Evolutionary conservation across 495 filamentous ascomycete species (phyloP).

Genomic region (Pyronema omphalodes): DNA sequence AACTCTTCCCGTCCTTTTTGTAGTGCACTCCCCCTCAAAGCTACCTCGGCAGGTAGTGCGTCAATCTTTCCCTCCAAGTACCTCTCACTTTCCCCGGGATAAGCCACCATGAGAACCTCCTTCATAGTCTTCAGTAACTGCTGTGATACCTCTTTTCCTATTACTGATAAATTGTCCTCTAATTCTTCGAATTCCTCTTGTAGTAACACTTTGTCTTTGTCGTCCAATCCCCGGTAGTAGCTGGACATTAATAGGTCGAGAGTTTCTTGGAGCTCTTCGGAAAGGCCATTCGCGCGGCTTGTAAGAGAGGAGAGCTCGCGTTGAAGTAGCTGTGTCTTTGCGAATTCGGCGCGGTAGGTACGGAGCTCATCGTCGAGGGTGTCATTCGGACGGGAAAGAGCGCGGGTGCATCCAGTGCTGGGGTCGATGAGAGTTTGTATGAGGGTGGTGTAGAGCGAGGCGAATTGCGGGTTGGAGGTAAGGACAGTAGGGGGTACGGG

Average conservation of each 20-base stretch:
- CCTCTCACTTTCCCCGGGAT: slow-evolving; percentile 10
- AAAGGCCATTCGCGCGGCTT: slow-evolving; percentile 4
- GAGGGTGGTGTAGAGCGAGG: slow-evolving; percentile 14
- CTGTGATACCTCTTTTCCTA: slow-evolving; percentile 13
- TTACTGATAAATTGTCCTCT: slow-evolving; percentile 10
- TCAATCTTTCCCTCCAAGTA: slow-evolving; percentile 15
- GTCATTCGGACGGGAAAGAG: slow-evolving; percentile 11
- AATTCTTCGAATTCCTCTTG: slow-evolving; percentile 17
- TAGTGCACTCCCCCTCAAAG: slow-evolving; percentile 15
- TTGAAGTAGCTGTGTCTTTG: slow-evolving; percentile 18
- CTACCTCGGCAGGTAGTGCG: slow-evolving; percentile 18
- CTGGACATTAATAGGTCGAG: slow-evolving; percentile 14
- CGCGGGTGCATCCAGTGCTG: slow-evolving; percentile 13
- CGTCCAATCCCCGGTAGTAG: not conserved
- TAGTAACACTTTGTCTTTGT: slow-evolving; percentile 6
- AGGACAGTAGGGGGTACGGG: slow-evolving; percentile 14
- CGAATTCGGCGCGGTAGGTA: slow-evolving; percentile 21
- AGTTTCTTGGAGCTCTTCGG: slow-evolving; percentile 22
- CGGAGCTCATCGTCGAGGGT: slow-evolving; percentile 22
- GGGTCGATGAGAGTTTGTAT: slow-evolving; percentile 19
- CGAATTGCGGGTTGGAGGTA: slow-evolving; percentile 16
- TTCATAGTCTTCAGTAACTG: slow-evolving; percentile 9
- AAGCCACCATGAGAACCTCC: slow-evolving; percentile 14
- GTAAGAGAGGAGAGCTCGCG: slow-evolving; percentile 12
- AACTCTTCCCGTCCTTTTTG: not conserved